These are phyloP conservation scores for Aspergillus japonicus DNA, from an alignment of 2,329 filamentous ascomycete species.

Conservation along the genomic window DNA sequence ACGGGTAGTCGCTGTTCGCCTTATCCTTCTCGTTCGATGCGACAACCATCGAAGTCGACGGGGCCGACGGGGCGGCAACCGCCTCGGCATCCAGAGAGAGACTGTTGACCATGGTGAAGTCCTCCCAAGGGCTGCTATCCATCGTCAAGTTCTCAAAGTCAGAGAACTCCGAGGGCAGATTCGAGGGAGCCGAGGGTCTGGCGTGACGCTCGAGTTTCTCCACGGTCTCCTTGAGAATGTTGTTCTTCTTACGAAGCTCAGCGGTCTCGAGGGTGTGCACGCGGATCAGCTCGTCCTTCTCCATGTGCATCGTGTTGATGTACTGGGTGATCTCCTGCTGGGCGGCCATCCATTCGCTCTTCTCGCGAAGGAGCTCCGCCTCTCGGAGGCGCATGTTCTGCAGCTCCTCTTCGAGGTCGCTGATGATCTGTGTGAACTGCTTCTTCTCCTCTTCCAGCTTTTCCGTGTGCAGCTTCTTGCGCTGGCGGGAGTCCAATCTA, in stretches of 20 bases:
- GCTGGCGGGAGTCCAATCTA: conserved; percentile 91
- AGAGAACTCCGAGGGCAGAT: conserved; percentile 68
- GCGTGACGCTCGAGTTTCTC: conserved; percentile 46
- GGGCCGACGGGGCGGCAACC: conserved; percentile 29
- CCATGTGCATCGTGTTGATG: conserved; percentile 72
- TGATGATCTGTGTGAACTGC: conserved; percentile 74
- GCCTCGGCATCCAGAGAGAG: conserved; percentile 43
- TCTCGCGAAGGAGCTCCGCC: conserved; percentile 54
- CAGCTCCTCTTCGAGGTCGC: conserved; percentile 75
- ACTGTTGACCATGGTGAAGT: conserved; percentile 73
- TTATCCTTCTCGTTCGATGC: conserved; percentile 45
- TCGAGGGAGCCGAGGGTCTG: conserved; percentile 45
- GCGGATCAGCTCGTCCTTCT: conserved; percentile 90
- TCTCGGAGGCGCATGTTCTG: conserved; percentile 64
- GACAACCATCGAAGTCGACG: conserved; percentile 35
- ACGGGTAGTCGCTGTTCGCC: conserved; percentile 67
- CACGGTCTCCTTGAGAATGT: conserved; percentile 69
- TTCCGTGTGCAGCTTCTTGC: conserved; percentile 98
- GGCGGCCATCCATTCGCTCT: conserved; percentile 63
- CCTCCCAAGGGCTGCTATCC: conserved; percentile 74
- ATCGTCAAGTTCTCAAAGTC: conserved; percentile 84
- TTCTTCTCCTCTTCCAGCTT: conserved; percentile 97
- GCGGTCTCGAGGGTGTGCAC: conserved; percentile 85
- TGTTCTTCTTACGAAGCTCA: conserved; percentile 89
- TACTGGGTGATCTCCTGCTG: conserved; percentile 73